Conservation (phyloP, 768 basidiomycete species). For the Astraeus odoratus region DNA sequence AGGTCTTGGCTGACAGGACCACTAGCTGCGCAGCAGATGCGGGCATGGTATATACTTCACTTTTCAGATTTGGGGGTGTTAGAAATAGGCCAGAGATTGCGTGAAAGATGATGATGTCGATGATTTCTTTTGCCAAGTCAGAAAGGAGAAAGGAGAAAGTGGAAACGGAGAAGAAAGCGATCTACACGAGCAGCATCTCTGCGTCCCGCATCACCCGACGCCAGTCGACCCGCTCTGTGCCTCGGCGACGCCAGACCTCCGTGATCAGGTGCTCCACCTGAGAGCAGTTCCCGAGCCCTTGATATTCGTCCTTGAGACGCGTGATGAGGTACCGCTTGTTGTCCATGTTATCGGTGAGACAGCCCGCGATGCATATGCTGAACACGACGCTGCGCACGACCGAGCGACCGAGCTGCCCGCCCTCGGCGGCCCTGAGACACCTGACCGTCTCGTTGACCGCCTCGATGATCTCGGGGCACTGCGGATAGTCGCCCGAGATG, state of each 20-base stretch:
- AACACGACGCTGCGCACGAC: slow-evolving; percentile 78
- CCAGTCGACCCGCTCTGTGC: slow-evolving; percentile 49
- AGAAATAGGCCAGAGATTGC: background rate
- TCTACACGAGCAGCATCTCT: slow-evolving; percentile 54
- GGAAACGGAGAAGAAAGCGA: background rate
- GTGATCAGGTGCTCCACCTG: slow-evolving; percentile 48
- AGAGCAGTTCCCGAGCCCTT: slow-evolving; percentile 60
- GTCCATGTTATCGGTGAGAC: slow-evolving; percentile 46
- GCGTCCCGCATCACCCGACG: slow-evolving; percentile 43
- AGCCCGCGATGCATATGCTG: slow-evolving; percentile 66
- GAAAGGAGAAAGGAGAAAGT: background rate
- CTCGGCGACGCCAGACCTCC: slow-evolving; percentile 49
- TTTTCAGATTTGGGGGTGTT: background rate
- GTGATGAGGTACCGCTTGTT: slow-evolving; percentile 38
- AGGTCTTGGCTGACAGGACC: background rate
- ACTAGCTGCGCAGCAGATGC: background rate
- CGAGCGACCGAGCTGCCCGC: slow-evolving; percentile 35
- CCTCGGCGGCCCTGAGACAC: slow-evolving; percentile 35
- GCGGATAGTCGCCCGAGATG: slow-evolving; percentile 65
- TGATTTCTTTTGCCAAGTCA: background rate
- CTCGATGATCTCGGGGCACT: slow-evolving; percentile 52
- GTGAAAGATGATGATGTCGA: background rate
- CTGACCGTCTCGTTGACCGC: slow-evolving; percentile 49
- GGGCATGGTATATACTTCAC: background rate
- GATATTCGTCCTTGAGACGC: slow-evolving; percentile 45